Base-by-base conservation (phyloP, 352 stramenopile genomes). In the Globisporangium spinosum region DNA sequence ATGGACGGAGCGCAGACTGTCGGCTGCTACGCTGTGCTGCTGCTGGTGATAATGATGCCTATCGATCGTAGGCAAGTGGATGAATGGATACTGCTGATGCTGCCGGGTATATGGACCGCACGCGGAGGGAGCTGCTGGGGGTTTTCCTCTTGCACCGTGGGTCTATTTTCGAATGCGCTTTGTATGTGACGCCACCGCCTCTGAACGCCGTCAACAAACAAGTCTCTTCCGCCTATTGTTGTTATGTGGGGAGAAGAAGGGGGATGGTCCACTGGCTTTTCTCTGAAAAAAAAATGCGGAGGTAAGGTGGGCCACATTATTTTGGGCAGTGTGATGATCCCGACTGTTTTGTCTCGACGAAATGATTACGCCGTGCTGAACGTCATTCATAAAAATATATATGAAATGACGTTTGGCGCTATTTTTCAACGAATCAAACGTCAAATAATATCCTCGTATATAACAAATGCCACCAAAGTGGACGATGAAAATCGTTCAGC, bases 201-300 rank as follows among this genome's bases (percentile, higher is more conserved):
- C 17, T 51, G 43, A 51, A 51, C 15, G 43, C 1, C 43, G 17
- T 23, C 43, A 51, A 51, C 43, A 51, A 51, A 17, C 17, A 9
- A 6, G 4, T 1, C 17, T 51, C 43, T 51, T 51, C 43, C 29
- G 29, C 29, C 17, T n/a, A 9, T 23, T 51, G 7, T 13, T 51
- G 20, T 51, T 51, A 6, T 51, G 17, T 51, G 43, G 20, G 4
- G 49, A 56, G n/a, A 29, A 25, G 2, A 27, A 29, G 22, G 22
- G 47, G 49, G 49, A 56, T 56, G 49, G n/a, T 29, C 9, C 49
- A 56, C 49, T 56, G 49, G 49, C 49, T 56, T 56, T 56, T 56
- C n/a, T 56, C 22, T 56, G 6, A 56, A 23, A 12, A 22, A 54
- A 55, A 55, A 15, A 23, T 23, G 9, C 1, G 49, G 2, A 29